These are phyloP conservation scores for Hypocreales sp. DNA, from an alignment of 2,329 filamentous ascomycete species.

Conservation along the genomic window DNA sequence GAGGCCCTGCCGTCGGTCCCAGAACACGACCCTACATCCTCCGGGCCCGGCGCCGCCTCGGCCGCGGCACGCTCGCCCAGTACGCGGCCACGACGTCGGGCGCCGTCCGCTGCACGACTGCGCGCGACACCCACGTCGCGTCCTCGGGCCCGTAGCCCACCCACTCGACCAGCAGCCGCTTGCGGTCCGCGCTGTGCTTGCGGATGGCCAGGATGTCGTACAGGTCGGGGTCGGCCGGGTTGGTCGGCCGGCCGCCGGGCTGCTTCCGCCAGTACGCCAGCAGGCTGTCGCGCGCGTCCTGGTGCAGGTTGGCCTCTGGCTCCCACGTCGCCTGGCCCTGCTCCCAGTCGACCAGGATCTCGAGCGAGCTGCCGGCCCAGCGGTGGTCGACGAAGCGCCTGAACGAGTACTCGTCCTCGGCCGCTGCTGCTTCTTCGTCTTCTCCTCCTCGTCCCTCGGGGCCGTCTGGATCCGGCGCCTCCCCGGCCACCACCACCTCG, in stretches of 20 bases:
- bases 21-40: background rate
- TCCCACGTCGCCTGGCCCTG: constrained; percentile 16
- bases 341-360: constrained; percentile 17
- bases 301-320: constrained; percentile 16
- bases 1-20: too few relatives aligned
- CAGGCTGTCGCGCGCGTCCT: constrained; percentile 14
- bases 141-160: constrained; percentile 15
- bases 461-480: too few relatives aligned
- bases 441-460: too few relatives aligned
- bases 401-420: constrained; percentile 8
- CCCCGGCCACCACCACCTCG: too few relatives aligned
- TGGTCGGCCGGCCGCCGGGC: constrained; percentile 16
- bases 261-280: constrained; percentile 16
- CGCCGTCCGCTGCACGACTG: constrained; percentile 11
- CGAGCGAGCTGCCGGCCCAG: constrained; percentile 12
- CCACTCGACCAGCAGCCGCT: constrained; percentile 19
- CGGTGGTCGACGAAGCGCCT: constrained; percentile 11
- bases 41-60: background rate
- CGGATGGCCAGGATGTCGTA: constrained; percentile 18
- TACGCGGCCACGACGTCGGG: constrained; percentile 13
- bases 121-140: constrained; percentile 14
- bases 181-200: constrained; percentile 13
- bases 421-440: background rate
- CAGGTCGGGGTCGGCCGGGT: constrained; percentile 13
- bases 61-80: constrained; percentile 4